Evolutionary conservation across 768 basidiomycete species (phyloP).

Genomic region (Sarcomyxa edulis): DNA sequence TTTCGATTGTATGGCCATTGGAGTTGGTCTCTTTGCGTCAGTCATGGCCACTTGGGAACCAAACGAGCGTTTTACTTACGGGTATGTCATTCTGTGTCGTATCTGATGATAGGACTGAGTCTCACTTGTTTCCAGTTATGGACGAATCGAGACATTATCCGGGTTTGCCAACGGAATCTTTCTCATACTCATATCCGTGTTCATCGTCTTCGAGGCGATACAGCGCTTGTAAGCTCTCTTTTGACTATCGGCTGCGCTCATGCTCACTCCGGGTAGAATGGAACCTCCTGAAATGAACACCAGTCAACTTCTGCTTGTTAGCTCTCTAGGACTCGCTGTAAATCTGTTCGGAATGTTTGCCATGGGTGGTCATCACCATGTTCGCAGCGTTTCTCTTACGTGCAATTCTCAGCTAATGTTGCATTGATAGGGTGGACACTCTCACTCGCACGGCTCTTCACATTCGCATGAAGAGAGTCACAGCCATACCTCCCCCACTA

Average conservation of each 20-base stretch:
- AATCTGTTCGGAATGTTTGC: slow-evolving; percentile 99
- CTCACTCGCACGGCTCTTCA: slow-evolving; percentile 20
- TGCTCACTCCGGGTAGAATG: slow-evolving; percentile 39
- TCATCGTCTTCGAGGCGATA: slow-evolving; percentile 97
- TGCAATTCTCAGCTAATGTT: too few species aligned
- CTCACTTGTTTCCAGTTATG: slow-evolving; percentile 56
- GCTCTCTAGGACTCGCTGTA: slow-evolving; percentile 82
- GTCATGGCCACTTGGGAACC: slow-evolving; percentile 99
- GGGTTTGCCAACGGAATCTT: slow-evolving; percentile 98
- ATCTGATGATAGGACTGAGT: background rate
- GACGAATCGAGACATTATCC: slow-evolving; percentile 93
- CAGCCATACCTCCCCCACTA: slow-evolving; percentile 16
- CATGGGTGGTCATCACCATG: slow-evolving; percentile 92
- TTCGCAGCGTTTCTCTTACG: slow-evolving; percentile 26
- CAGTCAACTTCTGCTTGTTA: slow-evolving; percentile 84
- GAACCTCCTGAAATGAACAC: slow-evolving; percentile 99
- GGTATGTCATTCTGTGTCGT: slow-evolving; percentile 40
- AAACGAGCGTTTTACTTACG: slow-evolving; percentile 92
- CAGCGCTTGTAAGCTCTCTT: slow-evolving; percentile 70
- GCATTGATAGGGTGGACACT: slow-evolving; percentile 57
- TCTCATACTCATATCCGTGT: slow-evolving; percentile 89
- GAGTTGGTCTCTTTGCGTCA: slow-evolving; percentile 90
- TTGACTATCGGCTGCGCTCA: background rate
- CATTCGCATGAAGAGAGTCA: slow-evolving; percentile 18
- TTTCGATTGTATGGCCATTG: slow-evolving; percentile 97